phyloP scores from a whole-genome alignment of 2,329 filamentous ascomycete species.

The Tolypocladium guangdongense region DNA sequence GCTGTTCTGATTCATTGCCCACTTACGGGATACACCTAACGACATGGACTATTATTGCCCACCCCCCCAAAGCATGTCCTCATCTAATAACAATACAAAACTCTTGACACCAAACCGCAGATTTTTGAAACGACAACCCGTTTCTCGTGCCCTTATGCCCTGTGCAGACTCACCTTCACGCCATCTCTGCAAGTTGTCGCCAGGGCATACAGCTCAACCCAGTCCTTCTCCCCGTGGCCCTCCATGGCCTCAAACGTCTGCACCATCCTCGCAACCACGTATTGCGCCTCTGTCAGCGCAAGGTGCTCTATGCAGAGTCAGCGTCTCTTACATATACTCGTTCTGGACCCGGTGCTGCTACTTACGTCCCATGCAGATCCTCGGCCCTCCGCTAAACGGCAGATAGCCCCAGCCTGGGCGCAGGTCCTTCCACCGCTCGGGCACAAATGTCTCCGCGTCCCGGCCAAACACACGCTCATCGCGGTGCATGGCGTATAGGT shows the following conservation, averaged over 20 bases:
- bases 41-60: too few species aligned
- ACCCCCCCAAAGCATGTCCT: too few species aligned
- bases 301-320: constrained; percentile 19
- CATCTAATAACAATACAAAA: neutral
- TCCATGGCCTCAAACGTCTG: constrained; percentile 19
- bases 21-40: too few species aligned
- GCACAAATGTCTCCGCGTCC: constrained; percentile 26
- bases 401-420: constrained; percentile 30
- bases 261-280: constrained; percentile 21
- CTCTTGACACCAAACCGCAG: neutral
- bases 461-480: constrained; percentile 23
- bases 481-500: constrained; percentile 30
- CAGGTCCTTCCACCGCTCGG: constrained; percentile 28
- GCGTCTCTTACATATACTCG: neutral
- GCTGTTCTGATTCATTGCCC: too few species aligned
- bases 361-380: constrained; percentile 33
- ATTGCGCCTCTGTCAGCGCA: constrained; percentile 22
- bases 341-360: neutral
- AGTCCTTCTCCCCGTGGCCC: constrained; percentile 16
- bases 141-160: neutral
- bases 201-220: constrained; percentile 23
- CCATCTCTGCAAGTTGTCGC: constrained; percentile 23
- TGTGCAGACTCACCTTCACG: constrained; percentile 8
- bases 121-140: neutral
- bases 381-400: constrained; percentile 34